These are phyloP conservation scores for Aciculosporium take DNA, from an alignment of 2,329 filamentous ascomycete species.

Conservation along the genomic window DNA sequence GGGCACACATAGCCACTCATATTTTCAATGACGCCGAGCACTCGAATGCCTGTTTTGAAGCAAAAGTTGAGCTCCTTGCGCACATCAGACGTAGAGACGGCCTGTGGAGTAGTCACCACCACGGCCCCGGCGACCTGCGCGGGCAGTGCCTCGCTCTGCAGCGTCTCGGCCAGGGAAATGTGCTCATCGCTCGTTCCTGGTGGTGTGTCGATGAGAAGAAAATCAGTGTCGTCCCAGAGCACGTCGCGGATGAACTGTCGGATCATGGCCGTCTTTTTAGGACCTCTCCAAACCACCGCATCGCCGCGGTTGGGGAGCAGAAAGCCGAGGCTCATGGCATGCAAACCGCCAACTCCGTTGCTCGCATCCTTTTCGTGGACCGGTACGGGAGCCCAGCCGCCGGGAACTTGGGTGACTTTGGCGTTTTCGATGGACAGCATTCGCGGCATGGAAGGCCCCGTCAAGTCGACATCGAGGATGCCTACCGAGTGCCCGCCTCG, in stretches of 20 bases:
- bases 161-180: slow-evolving; percentile 81
- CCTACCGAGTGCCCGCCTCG: slow-evolving; percentile 79
- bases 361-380: slow-evolving; percentile 52
- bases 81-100: slow-evolving; percentile 84
- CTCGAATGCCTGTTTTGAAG: slow-evolving; percentile 61
- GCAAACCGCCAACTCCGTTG: slow-evolving; percentile 45
- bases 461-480: slow-evolving; percentile 91
- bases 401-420: slow-evolving; percentile 82
- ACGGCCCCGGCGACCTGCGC: slow-evolving; percentile 75
- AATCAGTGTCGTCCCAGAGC: slow-evolving; percentile 77
- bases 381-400: slow-evolving; percentile 80
- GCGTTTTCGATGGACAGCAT: slow-evolving; percentile 81
- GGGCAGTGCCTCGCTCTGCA: slow-evolving; percentile 47
- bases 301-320: slow-evolving; percentile 70
- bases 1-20: slow-evolving; percentile 88
- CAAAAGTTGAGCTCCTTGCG: slow-evolving; percentile 93
- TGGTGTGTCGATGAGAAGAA: slow-evolving; percentile 86
- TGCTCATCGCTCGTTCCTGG: slow-evolving; percentile 95
- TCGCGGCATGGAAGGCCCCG: slow-evolving; percentile 88
- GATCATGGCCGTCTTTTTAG: slow-evolving; percentile 99
- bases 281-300: slow-evolving; percentile 92
- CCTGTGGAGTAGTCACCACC: slow-evolving; percentile 91
- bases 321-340: slow-evolving; percentile 89
- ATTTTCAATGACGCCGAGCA: slow-evolving; percentile 89
- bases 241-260: slow-evolving; percentile 90